phyloP scores from a whole-genome alignment of 2,329 filamentous ascomycete genomes.

The Chaetomium sp. region DNA sequence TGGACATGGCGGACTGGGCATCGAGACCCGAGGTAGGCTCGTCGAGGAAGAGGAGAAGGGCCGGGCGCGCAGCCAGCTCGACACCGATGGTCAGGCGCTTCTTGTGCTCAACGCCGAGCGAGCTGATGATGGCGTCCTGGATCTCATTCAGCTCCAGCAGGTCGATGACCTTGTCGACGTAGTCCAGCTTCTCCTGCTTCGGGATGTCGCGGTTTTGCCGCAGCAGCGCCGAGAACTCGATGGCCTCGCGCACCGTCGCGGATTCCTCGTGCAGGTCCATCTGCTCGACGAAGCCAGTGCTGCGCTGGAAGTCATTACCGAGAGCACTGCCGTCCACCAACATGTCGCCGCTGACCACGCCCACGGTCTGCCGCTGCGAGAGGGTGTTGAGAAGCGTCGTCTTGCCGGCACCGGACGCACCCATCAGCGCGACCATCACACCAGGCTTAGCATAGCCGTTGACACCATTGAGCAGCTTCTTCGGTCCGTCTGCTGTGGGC shows the following conservation, averaged over 20 bases:
- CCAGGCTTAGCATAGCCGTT: slow-evolving; percentile 76
- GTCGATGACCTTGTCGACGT: slow-evolving; percentile 65
- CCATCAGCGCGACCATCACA: slow-evolving; percentile 73
- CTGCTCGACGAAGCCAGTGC: slow-evolving; percentile 65
- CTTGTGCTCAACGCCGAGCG: slow-evolving; percentile 42
- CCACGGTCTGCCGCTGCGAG: slow-evolving; percentile 58
- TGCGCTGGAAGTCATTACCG: slow-evolving; percentile 61
- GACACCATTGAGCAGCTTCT: slow-evolving; percentile 48
- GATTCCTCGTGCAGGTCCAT: slow-evolving; percentile 63
- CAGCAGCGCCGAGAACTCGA: slow-evolving; percentile 60
- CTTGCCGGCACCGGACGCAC: slow-evolving; percentile 76
- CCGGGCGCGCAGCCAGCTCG: slow-evolving; percentile 65
- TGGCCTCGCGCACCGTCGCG: slow-evolving; percentile 60
- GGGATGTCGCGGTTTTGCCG: slow-evolving; percentile 54
- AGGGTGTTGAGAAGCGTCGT: slow-evolving; percentile 73
- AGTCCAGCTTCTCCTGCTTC: slow-evolving; percentile 57
- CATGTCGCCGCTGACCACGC: slow-evolving; percentile 65
- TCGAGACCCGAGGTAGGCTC: slow-evolving; percentile 72
- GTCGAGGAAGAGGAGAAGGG: slow-evolving; percentile 66
- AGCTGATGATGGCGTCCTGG: slow-evolving; percentile 62
- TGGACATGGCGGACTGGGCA: slow-evolving; percentile 67
- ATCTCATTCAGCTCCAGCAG: slow-evolving; percentile 62
- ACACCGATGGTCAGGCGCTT: slow-evolving; percentile 66
- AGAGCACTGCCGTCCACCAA: slow-evolving; percentile 59
- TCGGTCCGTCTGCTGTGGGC: slow-evolving; percentile 34